Evolutionary conservation across 176 grass and related monocot genomes (phyloP).

Genomic region (Paspalum vaginatum): DNA sequence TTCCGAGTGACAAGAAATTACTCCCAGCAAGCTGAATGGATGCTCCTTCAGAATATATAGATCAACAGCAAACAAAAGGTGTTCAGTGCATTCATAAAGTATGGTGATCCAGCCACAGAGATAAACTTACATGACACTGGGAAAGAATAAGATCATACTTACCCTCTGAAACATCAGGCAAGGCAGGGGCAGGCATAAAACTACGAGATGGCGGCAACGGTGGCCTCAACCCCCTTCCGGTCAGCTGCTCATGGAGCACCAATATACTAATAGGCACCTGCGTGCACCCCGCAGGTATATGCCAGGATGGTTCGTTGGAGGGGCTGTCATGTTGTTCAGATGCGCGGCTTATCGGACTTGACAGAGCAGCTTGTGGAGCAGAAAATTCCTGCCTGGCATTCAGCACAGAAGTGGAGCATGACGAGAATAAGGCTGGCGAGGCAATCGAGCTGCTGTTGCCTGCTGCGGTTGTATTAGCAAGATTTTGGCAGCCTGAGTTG

Average conservation of each 20-base stretch:
- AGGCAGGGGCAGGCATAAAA: slow-evolving; percentile 19
- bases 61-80: slow-evolving; percentile 3
- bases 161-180: slow-evolving; percentile 35
- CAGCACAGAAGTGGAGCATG: slow-evolving; percentile 19
- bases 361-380: neutral
- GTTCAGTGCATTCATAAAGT: slow-evolving; percentile 21
- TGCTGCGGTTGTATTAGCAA: neutral
- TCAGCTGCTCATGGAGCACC: slow-evolving; percentile 43
- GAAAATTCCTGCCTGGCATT: slow-evolving; percentile 26
- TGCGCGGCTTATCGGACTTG: neutral
- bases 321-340: slow-evolving; percentile 26
- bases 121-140: slow-evolving; percentile 9
- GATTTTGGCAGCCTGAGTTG: slow-evolving; percentile 26
- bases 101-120: neutral
- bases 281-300: slow-evolving; percentile 42
- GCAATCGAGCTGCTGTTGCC: neutral
- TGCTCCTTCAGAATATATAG: slow-evolving; percentile 31
- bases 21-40: slow-evolving; percentile 27
- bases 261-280: slow-evolving; percentile 56
- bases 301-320: slow-evolving; percentile 27
- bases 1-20: slow-evolving; percentile 45
- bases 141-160: slow-evolving; percentile 28
- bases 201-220: slow-evolving; percentile 1
- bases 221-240: slow-evolving; percentile 13
- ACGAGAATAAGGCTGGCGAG: neutral